A percentile compares a stretch with the other conserved stretches of the same genome.
Evolutionary conservation across 108 stramenopile species (phyloP).

Genomic region (Aurantiochytrium sp.): DNA sequence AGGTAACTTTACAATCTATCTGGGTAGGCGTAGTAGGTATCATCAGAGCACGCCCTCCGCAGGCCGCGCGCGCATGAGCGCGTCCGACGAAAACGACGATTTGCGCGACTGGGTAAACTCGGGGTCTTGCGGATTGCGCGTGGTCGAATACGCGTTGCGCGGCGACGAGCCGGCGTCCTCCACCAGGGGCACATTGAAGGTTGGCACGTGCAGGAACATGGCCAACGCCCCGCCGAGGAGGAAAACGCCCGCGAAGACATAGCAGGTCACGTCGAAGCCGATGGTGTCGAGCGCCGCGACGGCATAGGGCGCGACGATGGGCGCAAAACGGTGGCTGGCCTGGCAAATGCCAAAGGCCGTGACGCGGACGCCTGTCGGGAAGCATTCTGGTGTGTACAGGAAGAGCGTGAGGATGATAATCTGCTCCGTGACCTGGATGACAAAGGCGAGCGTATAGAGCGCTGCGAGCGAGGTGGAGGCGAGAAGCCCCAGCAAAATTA

Average conservation of each 20-base stretch:
- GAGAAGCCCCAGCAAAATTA: background rate
- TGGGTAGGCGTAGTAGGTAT: no score
- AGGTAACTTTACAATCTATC: no score
- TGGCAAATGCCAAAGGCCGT: constrained; percentile 18
- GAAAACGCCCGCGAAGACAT: background rate
- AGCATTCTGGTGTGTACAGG: constrained; percentile 5
- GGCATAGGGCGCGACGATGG: background rate
- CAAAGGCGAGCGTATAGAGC: background rate
- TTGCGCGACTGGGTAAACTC: background rate
- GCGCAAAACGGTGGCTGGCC: background rate
- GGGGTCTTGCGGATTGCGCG: background rate
- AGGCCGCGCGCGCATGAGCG: background rate
- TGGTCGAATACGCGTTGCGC: background rate
- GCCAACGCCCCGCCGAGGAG: background rate
- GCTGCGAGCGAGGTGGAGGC: background rate
- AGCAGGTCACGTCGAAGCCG: background rate
- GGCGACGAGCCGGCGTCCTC: background rate
- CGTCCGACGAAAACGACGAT: no score
- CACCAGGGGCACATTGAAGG: background rate
- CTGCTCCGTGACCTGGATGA: background rate
- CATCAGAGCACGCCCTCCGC: background rate
- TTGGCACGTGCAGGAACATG: background rate
- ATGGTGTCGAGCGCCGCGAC: background rate
- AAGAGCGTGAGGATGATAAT: background rate
- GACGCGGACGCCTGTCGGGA: background rate